phyloP scores from a whole-genome alignment of 345 rosid genomes.

The Balakata baccata region DNA sequence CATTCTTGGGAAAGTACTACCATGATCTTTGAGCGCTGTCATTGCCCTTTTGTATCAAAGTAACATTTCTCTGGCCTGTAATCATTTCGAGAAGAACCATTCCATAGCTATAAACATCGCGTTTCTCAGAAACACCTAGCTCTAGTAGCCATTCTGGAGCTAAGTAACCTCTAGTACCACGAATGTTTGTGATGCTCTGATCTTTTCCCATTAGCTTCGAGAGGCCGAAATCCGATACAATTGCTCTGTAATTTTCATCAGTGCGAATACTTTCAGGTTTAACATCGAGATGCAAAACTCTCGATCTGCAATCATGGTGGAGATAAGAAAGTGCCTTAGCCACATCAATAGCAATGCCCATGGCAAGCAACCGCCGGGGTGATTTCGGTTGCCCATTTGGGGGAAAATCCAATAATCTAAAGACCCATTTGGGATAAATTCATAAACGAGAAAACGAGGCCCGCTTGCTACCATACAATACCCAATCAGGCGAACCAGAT shows the following conservation, averaged over 20 bases:
- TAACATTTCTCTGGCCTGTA: slow-evolving; percentile 31
- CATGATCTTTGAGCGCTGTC: slow-evolving; percentile 39
- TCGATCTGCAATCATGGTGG: slow-evolving; percentile 29
- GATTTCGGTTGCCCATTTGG: slow-evolving; percentile 1
- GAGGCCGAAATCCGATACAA: slow-evolving; percentile 28
- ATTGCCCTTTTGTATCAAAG: slow-evolving; percentile 36
- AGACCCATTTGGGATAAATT: slow-evolving; percentile 24
- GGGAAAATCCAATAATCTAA: slow-evolving; percentile 31
- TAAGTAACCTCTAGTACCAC: slow-evolving; percentile 28
- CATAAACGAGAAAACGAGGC: slow-evolving; percentile 24
- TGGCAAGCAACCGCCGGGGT: slow-evolving; percentile 55
- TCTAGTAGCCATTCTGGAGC: slow-evolving; percentile 34
- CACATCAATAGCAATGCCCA: slow-evolving; percentile 33
- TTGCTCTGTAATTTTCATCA: slow-evolving; percentile 23
- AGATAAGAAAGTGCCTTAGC: slow-evolving; percentile 32
- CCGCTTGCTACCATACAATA: slow-evolving; percentile 21
- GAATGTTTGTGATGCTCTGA: slow-evolving; percentile 26
- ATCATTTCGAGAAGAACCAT: slow-evolving; percentile 28
- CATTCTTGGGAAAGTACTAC: slow-evolving; percentile 69
- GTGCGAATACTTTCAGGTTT: slow-evolving; percentile 30
- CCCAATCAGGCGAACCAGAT: slow-evolving; percentile 26
- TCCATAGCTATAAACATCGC: slow-evolving; percentile 33
- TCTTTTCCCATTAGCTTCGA: slow-evolving; percentile 25
- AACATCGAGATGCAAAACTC: slow-evolving; percentile 27
- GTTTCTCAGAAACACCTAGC: slow-evolving; percentile 25